Conservation (phyloP, 129 eudicot species). For the Solidago caesia region DNA sequence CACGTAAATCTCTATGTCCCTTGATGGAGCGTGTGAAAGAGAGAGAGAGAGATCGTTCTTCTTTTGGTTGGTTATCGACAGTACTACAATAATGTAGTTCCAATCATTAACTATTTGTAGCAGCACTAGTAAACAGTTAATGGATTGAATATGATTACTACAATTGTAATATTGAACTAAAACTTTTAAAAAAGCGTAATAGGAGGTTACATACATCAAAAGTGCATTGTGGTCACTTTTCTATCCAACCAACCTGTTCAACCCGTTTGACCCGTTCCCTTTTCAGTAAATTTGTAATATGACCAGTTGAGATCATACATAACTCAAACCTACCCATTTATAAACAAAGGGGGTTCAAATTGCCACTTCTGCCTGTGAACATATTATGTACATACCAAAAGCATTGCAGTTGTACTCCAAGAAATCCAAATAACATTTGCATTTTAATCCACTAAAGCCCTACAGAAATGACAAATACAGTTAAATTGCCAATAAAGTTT, state of each 20-base stretch:
- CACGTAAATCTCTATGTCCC: too few species aligned
- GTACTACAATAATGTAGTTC: too few species aligned
- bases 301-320: background rate
- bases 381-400: background rate
- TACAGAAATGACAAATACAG: conserved; percentile 4
- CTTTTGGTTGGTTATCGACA: background rate
- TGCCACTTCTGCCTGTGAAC: background rate
- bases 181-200: too few species aligned
- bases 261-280: background rate
- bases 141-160: too few species aligned
- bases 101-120: too few species aligned
- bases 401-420: background rate
- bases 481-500: background rate
- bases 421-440: background rate
- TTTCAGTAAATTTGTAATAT: background rate
- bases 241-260: background rate
- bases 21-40: too few species aligned
- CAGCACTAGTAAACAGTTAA: too few species aligned
- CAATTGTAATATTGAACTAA: too few species aligned
- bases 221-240: too few species aligned
- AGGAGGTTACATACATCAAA: too few species aligned
- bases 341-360: background rate
- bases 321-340: background rate
- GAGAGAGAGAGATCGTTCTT: background rate
- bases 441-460: background rate